phyloP scores from a whole-genome alignment of 2,329 filamentous ascomycete genomes.

The Herpotrichia juniperi region DNA sequence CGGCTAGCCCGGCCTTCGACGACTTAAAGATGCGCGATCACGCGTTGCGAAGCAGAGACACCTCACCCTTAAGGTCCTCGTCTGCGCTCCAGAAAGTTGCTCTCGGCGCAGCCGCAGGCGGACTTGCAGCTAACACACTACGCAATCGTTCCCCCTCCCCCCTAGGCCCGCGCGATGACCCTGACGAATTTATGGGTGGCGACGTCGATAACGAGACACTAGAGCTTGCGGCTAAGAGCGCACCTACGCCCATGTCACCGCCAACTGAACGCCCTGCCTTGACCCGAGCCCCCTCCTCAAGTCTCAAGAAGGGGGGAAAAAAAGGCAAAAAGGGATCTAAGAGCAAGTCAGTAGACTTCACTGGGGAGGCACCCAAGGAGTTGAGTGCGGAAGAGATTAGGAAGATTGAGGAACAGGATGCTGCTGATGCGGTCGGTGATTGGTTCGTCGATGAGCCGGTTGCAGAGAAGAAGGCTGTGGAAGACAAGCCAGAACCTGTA shows the following conservation, averaged over 20 bases:
- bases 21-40: constrained; percentile 30
- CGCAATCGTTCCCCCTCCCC: constrained; percentile 23
- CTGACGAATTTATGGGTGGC: constrained; percentile 32
- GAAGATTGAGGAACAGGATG: constrained; percentile 27
- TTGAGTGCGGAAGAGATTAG: constrained; percentile 27
- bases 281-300: constrained; percentile 16
- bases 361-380: constrained; percentile 11
- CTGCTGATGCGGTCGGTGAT: constrained; percentile 29
- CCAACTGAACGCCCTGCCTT: constrained; percentile 13
- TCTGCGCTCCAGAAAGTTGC: constrained; percentile 35
- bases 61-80: constrained; percentile 26
- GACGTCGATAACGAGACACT: constrained; percentile 28
- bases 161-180: constrained; percentile 13
- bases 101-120: constrained; percentile 33
- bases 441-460: constrained; percentile 23
- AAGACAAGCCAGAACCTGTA: constrained; percentile 10
- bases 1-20: constrained; percentile 29
- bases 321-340: constrained; percentile 41
- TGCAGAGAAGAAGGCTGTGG: constrained; percentile 15
- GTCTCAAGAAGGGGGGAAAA: constrained; percentile 36
- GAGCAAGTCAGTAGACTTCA: constrained; percentile 26
- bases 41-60: constrained; percentile 14
- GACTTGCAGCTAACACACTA: constrained; percentile 24
- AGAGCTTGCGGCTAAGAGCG: constrained; percentile 18
- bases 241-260: constrained; percentile 7